phyloP scores from a whole-genome alignment of 345 rosid species.

The Viola odorata region DNA sequence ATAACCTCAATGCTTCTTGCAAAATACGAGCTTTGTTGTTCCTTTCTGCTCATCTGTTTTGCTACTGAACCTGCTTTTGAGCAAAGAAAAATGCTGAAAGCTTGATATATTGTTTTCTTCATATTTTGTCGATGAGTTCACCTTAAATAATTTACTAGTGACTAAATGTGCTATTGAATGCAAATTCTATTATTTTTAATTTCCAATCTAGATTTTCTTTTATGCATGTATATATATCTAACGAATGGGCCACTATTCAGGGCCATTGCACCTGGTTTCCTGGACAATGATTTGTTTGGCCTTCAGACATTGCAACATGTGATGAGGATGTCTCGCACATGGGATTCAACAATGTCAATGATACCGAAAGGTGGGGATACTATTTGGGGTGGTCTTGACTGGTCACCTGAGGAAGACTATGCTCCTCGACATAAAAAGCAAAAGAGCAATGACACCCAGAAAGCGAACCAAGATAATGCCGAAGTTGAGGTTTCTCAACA shows the following conservation, averaged over 20 bases:
- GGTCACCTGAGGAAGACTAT: slow-evolving; percentile 85
- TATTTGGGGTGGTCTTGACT: slow-evolving; percentile 90
- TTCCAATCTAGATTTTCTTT: background rate
- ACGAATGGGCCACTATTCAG: slow-evolving; percentile 34
- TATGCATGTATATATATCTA: background rate
- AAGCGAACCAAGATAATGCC: slow-evolving; percentile 18
- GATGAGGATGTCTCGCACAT: slow-evolving; percentile 81
- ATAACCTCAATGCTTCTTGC: slow-evolving; percentile 6
- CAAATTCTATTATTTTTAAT: background rate
- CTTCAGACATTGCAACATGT: slow-evolving; percentile 77
- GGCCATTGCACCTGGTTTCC: slow-evolving; percentile 84
- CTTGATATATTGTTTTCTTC: background rate
- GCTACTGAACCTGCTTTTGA: background rate
- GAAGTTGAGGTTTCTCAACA: slow-evolving; percentile 32
- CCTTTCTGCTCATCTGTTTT: slow-evolving; percentile 2
- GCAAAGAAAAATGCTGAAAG: no score
- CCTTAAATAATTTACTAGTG: no score
- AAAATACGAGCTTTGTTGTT: background rate
- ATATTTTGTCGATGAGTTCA: background rate
- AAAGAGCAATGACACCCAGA: slow-evolving; percentile 36
- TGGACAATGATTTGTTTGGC: slow-evolving; percentile 70
- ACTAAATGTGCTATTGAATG: no score
- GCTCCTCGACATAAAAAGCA: slow-evolving; percentile 36
- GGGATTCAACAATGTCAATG: slow-evolving; percentile 99
- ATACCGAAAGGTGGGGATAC: slow-evolving; percentile 90